A percentile compares a stretch with the other conserved stretches of the same genome.
Conservation (phyloP, 225 moss, liverwort and hornwort genomes). For the Polytrichum formosum region DNA sequence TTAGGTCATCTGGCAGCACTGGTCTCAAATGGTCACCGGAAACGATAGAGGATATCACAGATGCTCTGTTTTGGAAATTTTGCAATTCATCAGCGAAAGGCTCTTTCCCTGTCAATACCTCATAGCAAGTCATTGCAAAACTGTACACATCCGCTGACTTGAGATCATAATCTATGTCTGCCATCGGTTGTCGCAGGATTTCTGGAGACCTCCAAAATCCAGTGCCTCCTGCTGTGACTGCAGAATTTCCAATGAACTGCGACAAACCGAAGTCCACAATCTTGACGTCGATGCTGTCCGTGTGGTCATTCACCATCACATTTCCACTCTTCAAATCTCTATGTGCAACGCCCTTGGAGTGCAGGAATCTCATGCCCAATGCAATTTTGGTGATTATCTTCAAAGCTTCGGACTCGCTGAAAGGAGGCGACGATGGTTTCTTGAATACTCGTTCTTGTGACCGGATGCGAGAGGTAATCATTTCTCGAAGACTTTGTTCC, state of each 20-base stretch:
- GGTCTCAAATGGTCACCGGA: constrained; percentile 12
- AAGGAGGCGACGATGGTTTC: not conserved
- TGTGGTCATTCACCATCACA: constrained; percentile 20
- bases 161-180: constrained; percentile 2
- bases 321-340: constrained; percentile 21
- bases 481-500: constrained; percentile 11
- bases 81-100: constrained; percentile 4
- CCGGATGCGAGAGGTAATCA: constrained; percentile 9
- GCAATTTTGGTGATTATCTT: constrained; percentile 23
- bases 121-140: constrained; percentile 27
- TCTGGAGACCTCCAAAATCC: constrained; percentile 12
- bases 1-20: not conserved
- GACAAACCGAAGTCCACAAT: constrained; percentile 21
- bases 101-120: constrained; percentile 7
- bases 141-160: constrained; percentile 28
- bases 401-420: constrained; percentile 1
- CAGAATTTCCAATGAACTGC: not conserved
- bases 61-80: not conserved
- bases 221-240: not conserved
- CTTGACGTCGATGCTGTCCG: constrained; percentile 16
- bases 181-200: not conserved
- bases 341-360: constrained; percentile 14
- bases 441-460: too few species aligned
- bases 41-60: not conserved
- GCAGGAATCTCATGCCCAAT: constrained; percentile 21